phyloP scores from a whole-genome alignment of 108 stramenopile genomes.

The Hondaea fermentalgiana region DNA sequence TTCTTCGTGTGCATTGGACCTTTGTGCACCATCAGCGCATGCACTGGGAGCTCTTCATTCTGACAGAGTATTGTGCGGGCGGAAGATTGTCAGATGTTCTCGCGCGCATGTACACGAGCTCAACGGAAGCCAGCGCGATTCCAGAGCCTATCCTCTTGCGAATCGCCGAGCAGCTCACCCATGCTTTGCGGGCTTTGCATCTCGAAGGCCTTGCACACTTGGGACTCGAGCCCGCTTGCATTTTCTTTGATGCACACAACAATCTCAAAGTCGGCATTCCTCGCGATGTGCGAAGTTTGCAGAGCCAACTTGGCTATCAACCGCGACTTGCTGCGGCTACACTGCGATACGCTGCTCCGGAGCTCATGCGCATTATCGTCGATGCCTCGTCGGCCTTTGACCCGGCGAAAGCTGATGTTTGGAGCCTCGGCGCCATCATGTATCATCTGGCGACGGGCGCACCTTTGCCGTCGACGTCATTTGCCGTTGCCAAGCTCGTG shows the following conservation, averaged over 20 bases:
- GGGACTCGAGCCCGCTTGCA: not conserved
- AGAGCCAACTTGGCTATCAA: not conserved
- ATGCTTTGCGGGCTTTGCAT: not conserved
- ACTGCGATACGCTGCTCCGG: not conserved
- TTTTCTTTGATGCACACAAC: not conserved
- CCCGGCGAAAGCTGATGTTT: not conserved
- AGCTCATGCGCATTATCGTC: not conserved
- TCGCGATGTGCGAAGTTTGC: not conserved
- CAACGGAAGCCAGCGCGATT: not conserved
- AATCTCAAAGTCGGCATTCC: not conserved
- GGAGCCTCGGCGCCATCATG: not conserved
- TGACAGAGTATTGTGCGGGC: not conserved
- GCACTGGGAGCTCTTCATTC: not conserved
- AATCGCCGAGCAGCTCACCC: not conserved
- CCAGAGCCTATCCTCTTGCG: not conserved
- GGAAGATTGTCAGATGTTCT: not conserved
- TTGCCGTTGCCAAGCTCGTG: not conserved
- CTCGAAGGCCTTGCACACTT: not conserved
- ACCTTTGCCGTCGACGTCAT: not conserved
- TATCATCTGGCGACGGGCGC: not conserved
- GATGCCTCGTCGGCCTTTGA: not conserved
- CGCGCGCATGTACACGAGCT: not conserved
- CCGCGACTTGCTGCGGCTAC: not conserved
- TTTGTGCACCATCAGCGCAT: not conserved
- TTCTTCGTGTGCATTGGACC: not conserved